Percentiles rank a stretch among this genome's conserved stretches.
Conservation (phyloP, 257 asterid genomes). For the Jacaranda mimosifolia region DNA sequence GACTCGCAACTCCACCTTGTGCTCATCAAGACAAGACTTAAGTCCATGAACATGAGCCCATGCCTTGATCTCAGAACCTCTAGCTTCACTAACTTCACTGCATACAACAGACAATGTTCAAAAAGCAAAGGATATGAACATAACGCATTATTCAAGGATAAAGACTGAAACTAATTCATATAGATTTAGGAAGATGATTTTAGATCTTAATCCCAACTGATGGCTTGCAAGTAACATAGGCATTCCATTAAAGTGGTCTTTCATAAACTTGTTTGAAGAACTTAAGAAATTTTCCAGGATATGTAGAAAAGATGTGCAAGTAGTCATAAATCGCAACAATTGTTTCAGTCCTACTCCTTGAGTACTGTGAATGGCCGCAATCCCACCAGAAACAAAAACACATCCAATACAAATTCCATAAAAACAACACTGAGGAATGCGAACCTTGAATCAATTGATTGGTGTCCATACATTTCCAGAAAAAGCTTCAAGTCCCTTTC, state of each 20-base stretch:
- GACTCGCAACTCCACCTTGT: slow-evolving; percentile 85
- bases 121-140: slow-evolving; percentile 14
- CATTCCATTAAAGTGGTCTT: slow-evolving; percentile 17
- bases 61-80: slow-evolving; percentile 76
- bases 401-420: slow-evolving; percentile 23
- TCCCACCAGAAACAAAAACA: slow-evolving; percentile 2
- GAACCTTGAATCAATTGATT: slow-evolving; percentile 81
- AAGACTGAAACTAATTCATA: neutral
- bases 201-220: slow-evolving; percentile 22
- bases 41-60: slow-evolving; percentile 89
- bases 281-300: slow-evolving; percentile 6
- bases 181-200: slow-evolving; percentile 17
- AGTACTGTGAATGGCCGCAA: neutral
- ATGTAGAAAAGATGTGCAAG: slow-evolving; percentile 5
- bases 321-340: slow-evolving; percentile 7
- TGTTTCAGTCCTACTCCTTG: neutral
- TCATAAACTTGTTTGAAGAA: slow-evolving; percentile 14
- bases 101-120: slow-evolving; percentile 38
- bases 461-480: slow-evolving; percentile 72
- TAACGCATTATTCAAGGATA: slow-evolving; percentile 4
- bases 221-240: slow-evolving; percentile 9
- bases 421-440: slow-evolving; percentile 30
- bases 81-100: slow-evolving; percentile 89
- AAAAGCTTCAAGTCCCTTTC: slow-evolving; percentile 74
- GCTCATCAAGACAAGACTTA: slow-evolving; percentile 86